Conservation (phyloP, 768 basidiomycete genomes). For the Tricholoma hemisulphureum region DNA sequence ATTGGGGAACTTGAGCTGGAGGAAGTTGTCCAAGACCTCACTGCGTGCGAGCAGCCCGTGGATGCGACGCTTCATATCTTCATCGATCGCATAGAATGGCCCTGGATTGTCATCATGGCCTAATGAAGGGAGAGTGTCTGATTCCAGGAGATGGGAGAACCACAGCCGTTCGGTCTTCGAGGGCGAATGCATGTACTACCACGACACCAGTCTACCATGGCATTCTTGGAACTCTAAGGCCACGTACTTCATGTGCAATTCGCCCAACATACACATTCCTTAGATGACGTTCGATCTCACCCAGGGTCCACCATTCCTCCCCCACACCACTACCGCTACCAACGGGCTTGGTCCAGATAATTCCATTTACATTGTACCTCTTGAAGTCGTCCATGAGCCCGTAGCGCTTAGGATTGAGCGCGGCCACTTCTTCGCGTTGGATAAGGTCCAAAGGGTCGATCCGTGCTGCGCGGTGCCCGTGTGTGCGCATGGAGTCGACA, state of each 20-base stretch:
- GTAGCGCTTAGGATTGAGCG: constrained; percentile 75
- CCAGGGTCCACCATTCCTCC: constrained; percentile 62
- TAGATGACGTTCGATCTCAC: constrained; percentile 68
- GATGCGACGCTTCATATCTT: constrained; percentile 50
- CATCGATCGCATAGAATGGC: constrained; percentile 28
- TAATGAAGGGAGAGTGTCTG: constrained; percentile 40
- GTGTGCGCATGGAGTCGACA: constrained; percentile 83
- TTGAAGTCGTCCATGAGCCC: constrained; percentile 56
- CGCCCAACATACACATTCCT: constrained; percentile 75
- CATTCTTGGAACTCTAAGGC: too few species aligned
- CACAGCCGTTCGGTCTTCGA: constrained; percentile 83
- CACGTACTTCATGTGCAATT: constrained; percentile 82
- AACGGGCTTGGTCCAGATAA: constrained; percentile 68
- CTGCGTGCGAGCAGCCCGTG: constrained; percentile 69
- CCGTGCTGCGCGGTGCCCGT: constrained; percentile 80
- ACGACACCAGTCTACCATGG: too few species aligned
- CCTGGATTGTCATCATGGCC: constrained; percentile 21
- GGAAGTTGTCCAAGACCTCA: constrained; percentile 81
- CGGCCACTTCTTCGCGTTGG: constrained; percentile 75
- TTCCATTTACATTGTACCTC: constrained; percentile 74
- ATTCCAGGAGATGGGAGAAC: constrained; percentile 87
- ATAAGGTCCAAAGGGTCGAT: constrained; percentile 90
- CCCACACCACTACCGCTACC: constrained; percentile 23
- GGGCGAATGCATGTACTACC: constrained; percentile 79
- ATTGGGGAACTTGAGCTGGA: constrained; percentile 88